Evolutionary conservation across 2,329 filamentous ascomycete genomes (phyloP), one percentile per base, ranked within the genome.

Genomic region (Exophiala viscosa): DNA sequence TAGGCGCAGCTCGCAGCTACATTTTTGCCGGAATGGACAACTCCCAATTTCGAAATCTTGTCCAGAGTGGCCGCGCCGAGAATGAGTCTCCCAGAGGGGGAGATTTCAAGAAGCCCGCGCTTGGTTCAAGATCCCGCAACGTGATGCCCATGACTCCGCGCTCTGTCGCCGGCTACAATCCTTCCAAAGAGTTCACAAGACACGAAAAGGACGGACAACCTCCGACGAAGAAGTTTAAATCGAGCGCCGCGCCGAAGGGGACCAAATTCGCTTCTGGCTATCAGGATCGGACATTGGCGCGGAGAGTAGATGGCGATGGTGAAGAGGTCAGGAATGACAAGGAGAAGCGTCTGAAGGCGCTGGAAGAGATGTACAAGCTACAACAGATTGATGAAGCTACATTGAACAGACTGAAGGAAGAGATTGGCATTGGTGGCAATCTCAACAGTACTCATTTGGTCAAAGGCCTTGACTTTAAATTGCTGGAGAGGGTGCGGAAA

Each of bases 131-230:
- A 64, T 84, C 87, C 71, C 83, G 84, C 60, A 81, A 87, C 32
- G 92, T 82, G 69, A 92, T 96, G 57, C 90, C 90, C 51, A 96
- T 96, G 92, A 96, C 92, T 43, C 92, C 92, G 86, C 90, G 78
- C 64, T 43, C 43, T 32, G n/a, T 49, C 11, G 33, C 59, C 33
- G 61, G 54, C 40, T 53, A 42, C 1, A 48, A 10, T 52, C 88
- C 85, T 11, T 87, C 89, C 45, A 73, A 80, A 48, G 86, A 93
- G 50, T 96, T 96, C 69, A 86, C 88, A 17, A 86, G 85, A 61
- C 83, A 79, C 62, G 75, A 77, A 39, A 57, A 55, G 38, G 47
- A 61, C 45, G 60, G 81, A 65, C 74, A 80, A 69, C 78, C 81
- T 46, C 77, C 80, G 0, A 69, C 80, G 6, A 95, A 90, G 72